Evolutionary conservation across 345 rosid species (phyloP), one percentile per base, ranked within the genome.

Genomic region (Gossypioides kirkii): DNA sequence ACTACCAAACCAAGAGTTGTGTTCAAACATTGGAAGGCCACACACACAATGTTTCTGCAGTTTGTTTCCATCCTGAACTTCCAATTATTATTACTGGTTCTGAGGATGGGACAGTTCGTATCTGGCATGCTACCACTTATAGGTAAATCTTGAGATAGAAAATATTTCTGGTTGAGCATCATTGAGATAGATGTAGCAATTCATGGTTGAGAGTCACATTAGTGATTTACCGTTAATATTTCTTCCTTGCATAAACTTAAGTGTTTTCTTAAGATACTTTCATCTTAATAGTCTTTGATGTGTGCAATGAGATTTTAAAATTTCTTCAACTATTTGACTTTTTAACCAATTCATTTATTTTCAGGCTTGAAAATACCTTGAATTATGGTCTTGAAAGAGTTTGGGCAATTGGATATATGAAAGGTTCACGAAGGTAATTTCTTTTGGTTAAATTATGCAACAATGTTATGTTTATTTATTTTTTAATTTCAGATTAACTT

Each of bases 381-480:
- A 95, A 95, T 80, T 95, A 95, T 74, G 97, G 96, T 58, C 94
- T 95, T 63, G 99, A 95, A 83, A 87, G 99, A 81, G 99, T 95
- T 75, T 92, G 99, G 99, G 94, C 98, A 41, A 77, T 92, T 54
- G 99, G 98, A 54, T 87, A 87, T 73, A 82, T 91, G 82, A 95
- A 86, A 80, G 76, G 97, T 76, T 95, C 99, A 68, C 93, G 96
- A 56, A 86, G 99, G 99, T 95, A 77, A 85, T 87, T 61, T 78
- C 56, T 28, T 71, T 60, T 69, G 25, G 26, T 32, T 36, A 55
- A 66, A 59, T 67, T 38, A 7, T 58, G 55, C 20, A 7, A 58
- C 54, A 4, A 22, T 23, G 23, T 36, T 4, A 14, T 14, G 17
- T 62, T 49, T 65, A 6, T 17, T 14, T 36, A 5, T 53, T 52